Base-by-base conservation (phyloP, 2,329 filamentous ascomycete genomes). In the Beauveria australis region DNA sequence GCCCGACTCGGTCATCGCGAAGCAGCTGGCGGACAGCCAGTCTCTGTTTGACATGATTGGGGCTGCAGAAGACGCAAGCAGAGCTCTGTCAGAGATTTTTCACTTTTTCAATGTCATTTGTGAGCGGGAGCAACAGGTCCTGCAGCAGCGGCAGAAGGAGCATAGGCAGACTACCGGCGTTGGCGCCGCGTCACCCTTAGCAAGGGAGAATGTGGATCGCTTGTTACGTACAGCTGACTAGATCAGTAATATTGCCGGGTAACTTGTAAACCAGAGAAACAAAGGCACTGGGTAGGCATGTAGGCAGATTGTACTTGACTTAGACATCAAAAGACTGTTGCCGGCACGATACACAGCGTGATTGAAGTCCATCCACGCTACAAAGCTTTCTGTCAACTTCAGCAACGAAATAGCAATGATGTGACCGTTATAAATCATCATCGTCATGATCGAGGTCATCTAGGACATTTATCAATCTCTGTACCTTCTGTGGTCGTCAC, bases 1-100 rank as follows among this genome's bases (percentile, higher is more conserved):
- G 64, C 82, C 82, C 0, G 83, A 86, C 66, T 75, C 78, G 0
- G 81, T 82, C 26, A 75, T 85, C 59, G 80, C 80, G 4, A 84
- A 84, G 73, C 81, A 84, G 67, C 71, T 86, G 7, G 70, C 81
- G 3, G 82, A 85, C 64, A 67, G 79, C 0, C 79, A 81, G 71
- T 75, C 74, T 9, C 69, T 84, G 3, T 75, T 83, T 63, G 75
- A 78, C 62, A 69, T 83, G 19, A 68, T 85, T 4, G 79, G 79
- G 14, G 75, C 74, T 26, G 67, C 74, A 0, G 75, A 79, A 47
- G 57, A 68, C 6, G 72, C 77, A 58, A 79, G 81, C 65, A 66
- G 76, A 44, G 73, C 78, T 46, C 70, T 85, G 6, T 75, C 75
- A 1, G 78, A 83, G 67, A 75, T 82, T 55, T 73, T 78, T 1